Evolutionary conservation across 371 early-diverging fungal species (phyloP).

Genomic region (Actinomucor elegans): DNA sequence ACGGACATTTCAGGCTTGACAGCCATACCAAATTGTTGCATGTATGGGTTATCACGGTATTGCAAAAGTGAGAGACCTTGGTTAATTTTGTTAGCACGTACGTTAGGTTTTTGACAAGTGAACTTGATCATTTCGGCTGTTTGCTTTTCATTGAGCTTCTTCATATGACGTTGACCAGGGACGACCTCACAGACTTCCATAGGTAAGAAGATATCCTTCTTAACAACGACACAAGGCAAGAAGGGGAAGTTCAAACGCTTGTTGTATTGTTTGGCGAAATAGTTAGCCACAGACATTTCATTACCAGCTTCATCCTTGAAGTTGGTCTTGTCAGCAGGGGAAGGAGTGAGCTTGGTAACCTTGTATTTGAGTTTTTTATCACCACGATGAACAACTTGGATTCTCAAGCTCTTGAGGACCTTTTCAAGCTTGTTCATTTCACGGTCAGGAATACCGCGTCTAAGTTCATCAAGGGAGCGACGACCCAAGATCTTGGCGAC

Average conservation of each 20-base stretch:
- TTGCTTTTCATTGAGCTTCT: constrained; percentile 84
- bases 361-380: constrained; percentile 72
- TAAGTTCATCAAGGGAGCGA: constrained; percentile 65
- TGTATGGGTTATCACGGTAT: constrained; percentile 58
- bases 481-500: constrained; percentile 68
- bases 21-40: constrained; percentile 69
- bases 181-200: constrained; percentile 90
- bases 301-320: constrained; percentile 61
- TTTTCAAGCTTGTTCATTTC: constrained; percentile 71
- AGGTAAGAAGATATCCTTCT: constrained; percentile 68
- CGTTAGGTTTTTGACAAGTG: constrained; percentile 81
- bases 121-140: constrained; percentile 95
- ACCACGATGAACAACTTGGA: constrained; percentile 78
- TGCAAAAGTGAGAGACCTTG: constrained; percentile 52
- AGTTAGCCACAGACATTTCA: constrained; percentile 70
- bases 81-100: constrained; percentile 66
- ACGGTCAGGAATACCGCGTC: constrained; percentile 59
- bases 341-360: constrained; percentile 63
- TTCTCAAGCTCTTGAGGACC: constrained; percentile 67
- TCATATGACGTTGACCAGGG: constrained; percentile 79
- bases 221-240: constrained; percentile 88
- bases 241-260: constrained; percentile 69
- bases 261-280: constrained; percentile 78
- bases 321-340: constrained; percentile 64
- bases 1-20: constrained; percentile 62